These are phyloP conservation scores for Fusarium mangiferae DNA, from an alignment of 2,329 filamentous ascomycete genomes.

Conservation along the genomic window DNA sequence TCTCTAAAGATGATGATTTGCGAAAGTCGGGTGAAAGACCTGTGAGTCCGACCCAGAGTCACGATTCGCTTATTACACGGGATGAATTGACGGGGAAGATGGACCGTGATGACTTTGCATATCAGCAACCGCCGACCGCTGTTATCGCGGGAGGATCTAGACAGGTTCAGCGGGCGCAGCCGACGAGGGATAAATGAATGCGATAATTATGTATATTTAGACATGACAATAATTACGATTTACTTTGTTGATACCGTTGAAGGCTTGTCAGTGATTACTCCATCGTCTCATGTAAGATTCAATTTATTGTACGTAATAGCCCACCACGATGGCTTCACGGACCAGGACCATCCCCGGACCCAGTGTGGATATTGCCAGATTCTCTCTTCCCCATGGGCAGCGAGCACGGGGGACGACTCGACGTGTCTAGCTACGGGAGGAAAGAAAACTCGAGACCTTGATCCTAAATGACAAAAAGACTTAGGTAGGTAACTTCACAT, in stretches of 20 bases:
- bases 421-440: neutral
- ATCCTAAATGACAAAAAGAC: too few relatives aligned
- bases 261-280: neutral
- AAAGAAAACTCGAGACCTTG: too few relatives aligned
- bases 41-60: conserved; percentile 43
- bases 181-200: conserved; percentile 6
- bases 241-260: neutral
- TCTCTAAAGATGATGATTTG: conserved; percentile 32
- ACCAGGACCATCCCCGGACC: conserved; percentile 20
- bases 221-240: conserved; percentile 9
- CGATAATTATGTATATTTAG: neutral
- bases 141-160: conserved; percentile 31
- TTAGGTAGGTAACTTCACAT: too few relatives aligned
- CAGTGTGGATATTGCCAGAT: neutral
- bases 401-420: neutral
- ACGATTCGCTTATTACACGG: conserved; percentile 43
- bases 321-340: conserved; percentile 20
- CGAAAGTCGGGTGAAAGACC: conserved; percentile 29
- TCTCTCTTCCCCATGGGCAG: conserved; percentile 10
- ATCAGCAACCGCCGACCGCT: conserved; percentile 22
- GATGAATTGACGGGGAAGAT: conserved; percentile 33
- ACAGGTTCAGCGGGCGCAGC: conserved; percentile 28
- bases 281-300: neutral
- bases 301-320: conserved; percentile 35
- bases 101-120: conserved; percentile 16